phyloP scores from a whole-genome alignment of 805 yeast species.

The Saccharomycopsis sp. region DNA sequence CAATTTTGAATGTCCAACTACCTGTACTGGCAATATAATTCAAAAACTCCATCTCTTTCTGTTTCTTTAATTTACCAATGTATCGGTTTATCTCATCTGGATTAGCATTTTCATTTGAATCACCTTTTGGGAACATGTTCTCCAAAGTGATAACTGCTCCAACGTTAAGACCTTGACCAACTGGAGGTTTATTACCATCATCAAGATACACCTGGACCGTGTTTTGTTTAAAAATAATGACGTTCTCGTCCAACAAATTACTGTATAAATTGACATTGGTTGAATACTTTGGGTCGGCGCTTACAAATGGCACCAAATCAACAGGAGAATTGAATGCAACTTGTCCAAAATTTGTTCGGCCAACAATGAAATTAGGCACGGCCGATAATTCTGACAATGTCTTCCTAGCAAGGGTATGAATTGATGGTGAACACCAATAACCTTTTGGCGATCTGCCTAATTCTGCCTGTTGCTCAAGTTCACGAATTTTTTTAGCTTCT shows the following conservation, averaged over 20 bases:
- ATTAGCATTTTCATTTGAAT: conserved; percentile 20
- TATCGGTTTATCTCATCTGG: conserved; percentile 31
- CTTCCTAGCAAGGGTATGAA: conserved; percentile 39
- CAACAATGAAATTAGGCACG: conserved; percentile 59
- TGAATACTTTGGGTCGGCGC: conserved; percentile 27
- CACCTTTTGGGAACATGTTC: conserved; percentile 42
- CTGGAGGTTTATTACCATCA: conserved; percentile 44
- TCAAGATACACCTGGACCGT: conserved; percentile 60
- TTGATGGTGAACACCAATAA: conserved; percentile 70
- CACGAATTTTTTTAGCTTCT: neutral
- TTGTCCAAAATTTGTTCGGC: conserved; percentile 62
- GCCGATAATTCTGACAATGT: conserved; percentile 42
- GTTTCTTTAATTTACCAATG: conserved; percentile 43
- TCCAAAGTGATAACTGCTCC: conserved; percentile 71
- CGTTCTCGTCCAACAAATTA: conserved; percentile 13
- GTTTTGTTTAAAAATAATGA: conserved; percentile 20
- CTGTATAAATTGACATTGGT: conserved; percentile 22
- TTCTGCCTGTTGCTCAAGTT: conserved; percentile 5
- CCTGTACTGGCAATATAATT: conserved; percentile 73
- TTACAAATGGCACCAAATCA: conserved; percentile 51
- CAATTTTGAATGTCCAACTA: conserved; percentile 73
- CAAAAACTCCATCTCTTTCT: conserved; percentile 69
- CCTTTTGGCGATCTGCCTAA: conserved; percentile 28
- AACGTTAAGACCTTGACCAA: conserved; percentile 66
- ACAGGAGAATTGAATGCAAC: conserved; percentile 61